Evolutionary conservation across 2,329 filamentous ascomycete genomes (phyloP).

Genomic region (Verticillium zaregamsianum): DNA sequence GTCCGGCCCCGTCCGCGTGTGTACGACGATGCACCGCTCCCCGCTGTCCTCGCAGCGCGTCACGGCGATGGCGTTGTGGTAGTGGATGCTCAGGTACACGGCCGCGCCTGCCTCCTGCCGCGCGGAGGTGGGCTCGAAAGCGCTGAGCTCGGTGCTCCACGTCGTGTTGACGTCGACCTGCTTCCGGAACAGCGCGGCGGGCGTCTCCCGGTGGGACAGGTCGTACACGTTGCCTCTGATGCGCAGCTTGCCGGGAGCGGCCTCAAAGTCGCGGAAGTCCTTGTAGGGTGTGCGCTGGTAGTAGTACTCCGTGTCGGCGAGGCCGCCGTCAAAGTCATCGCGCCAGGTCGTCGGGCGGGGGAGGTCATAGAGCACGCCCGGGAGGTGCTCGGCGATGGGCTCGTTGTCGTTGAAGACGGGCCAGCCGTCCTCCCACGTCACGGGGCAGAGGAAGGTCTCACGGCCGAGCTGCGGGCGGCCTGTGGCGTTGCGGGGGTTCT

Average conservation of each 20-base stretch:
- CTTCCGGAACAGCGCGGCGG: conserved; percentile 10
- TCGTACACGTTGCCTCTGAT: conserved; percentile 10
- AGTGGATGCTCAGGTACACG: conserved; percentile 13
- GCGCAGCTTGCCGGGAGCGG: conserved; percentile 8
- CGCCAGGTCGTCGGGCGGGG: conserved; percentile 7
- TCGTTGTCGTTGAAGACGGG: conserved; percentile 10
- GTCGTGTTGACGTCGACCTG: conserved; percentile 12
- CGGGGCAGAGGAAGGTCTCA: conserved; percentile 11
- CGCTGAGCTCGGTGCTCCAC: conserved; percentile 11
- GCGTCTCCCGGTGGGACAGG: conserved; percentile 10
- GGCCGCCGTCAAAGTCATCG: conserved; percentile 11
- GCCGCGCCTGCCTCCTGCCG: conserved; percentile 11
- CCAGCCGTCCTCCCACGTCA: conserved; percentile 12
- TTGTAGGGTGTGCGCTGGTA: conserved; percentile 12
- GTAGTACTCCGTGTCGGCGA: conserved; percentile 11
- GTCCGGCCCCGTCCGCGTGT: conserved; percentile 9
- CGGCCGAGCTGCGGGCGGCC: conserved; percentile 11
- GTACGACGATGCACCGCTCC: conserved; percentile 6
- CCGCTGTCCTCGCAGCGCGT: conserved; percentile 4
- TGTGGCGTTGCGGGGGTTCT: conserved; percentile 7
- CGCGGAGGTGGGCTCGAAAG: conserved; percentile 4
- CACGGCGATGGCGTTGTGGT: conserved; percentile 11
- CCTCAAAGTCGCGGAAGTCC: conserved; percentile 10
- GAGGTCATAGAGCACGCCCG: conserved; percentile 10
- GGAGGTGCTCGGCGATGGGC: conserved; percentile 8